Conservation (phyloP, 352 stramenopile species). For the Pythium utonaiense region DNA sequence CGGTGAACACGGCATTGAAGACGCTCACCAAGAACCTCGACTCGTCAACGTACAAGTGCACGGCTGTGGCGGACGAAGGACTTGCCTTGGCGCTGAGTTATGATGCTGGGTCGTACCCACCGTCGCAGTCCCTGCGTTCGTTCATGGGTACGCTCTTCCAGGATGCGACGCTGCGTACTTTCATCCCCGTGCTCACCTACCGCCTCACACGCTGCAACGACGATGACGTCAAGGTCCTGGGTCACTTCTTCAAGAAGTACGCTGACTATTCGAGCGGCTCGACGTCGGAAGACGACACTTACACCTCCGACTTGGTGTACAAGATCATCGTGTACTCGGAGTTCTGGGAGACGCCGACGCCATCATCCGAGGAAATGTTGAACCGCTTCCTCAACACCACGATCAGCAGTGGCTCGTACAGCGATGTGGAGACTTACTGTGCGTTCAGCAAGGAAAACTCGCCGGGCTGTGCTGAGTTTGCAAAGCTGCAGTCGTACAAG, state of each 20-base stretch:
- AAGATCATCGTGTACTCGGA: conserved; percentile 37
- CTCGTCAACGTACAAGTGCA: conserved; percentile 15
- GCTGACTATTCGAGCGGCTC: conserved; percentile 12
- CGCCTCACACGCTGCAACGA: conserved; percentile 31
- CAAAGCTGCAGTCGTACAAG: conserved; percentile 14
- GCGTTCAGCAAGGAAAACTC: conserved; percentile 46
- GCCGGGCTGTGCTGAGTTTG: conserved; percentile 34
- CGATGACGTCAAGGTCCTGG: conserved; percentile 33
- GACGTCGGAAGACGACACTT: conserved; percentile 9
- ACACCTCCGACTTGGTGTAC: conserved; percentile 30
- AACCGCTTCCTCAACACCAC: conserved; percentile 26
- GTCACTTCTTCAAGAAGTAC: conserved; percentile 17
- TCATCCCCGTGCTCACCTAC: conserved; percentile 33
- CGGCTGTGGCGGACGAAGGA: conserved; percentile 2
- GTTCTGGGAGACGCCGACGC: conserved; percentile 28
- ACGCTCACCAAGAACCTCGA: conserved; percentile 16
- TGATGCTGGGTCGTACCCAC: neutral
- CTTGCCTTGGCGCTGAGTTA: conserved; percentile 9
- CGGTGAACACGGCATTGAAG: conserved; percentile 7
- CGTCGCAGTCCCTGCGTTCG: conserved; percentile 25
- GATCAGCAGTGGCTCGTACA: conserved; percentile 24
- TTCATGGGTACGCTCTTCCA: conserved; percentile 32
- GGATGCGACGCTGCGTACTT: conserved; percentile 22
- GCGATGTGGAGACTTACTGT: conserved; percentile 42
- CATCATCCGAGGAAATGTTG: conserved; percentile 17